Evolutionary conservation across 306 rosid genomes (phyloP).

Genomic region (Corylus heterophylla): DNA sequence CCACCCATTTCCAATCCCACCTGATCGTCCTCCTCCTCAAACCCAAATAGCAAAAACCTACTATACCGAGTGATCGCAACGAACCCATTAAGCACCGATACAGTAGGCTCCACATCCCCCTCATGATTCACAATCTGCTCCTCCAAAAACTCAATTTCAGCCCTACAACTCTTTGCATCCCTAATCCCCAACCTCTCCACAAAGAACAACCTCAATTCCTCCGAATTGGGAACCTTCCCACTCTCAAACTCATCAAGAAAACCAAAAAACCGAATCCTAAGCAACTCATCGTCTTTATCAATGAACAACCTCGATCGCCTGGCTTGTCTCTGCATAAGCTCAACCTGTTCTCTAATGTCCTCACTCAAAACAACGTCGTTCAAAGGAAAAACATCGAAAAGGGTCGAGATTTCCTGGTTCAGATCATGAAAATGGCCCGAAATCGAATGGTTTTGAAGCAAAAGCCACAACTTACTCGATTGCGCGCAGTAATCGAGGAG

Average conservation of each 20-base stretch:
- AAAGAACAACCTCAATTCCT: slow-evolving; percentile 48
- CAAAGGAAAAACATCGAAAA: slow-evolving; percentile 83
- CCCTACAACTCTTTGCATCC: slow-evolving; percentile 64
- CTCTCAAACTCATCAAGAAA: slow-evolving; percentile 69
- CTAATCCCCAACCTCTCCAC: slow-evolving; percentile 55
- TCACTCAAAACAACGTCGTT: slow-evolving; percentile 59
- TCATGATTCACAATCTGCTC: slow-evolving; percentile 93
- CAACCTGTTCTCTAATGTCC: slow-evolving; percentile 83
- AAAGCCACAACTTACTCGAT: slow-evolving; percentile 87
- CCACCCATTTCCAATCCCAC: slow-evolving; percentile 43
- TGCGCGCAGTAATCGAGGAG: slow-evolving; percentile 83
- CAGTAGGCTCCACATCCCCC: slow-evolving; percentile 81
- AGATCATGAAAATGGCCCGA: slow-evolving; percentile 92
- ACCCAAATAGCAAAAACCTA: slow-evolving; percentile 83
- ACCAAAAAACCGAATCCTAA: slow-evolving; percentile 47
- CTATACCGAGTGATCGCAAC: slow-evolving; percentile 83
- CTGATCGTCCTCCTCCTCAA: slow-evolving; percentile 67
- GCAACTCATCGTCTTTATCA: slow-evolving; percentile 59
- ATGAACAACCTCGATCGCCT: slow-evolving; percentile 60
- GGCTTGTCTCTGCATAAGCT: slow-evolving; percentile 68
- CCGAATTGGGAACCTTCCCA: slow-evolving; percentile 57
- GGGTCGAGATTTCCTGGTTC: slow-evolving; percentile 83
- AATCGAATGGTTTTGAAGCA: slow-evolving; percentile 85
- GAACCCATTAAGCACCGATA: slow-evolving; percentile 78
- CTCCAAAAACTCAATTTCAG: slow-evolving; percentile 82